Evolutionary conservation across 176 grass and related monocot genomes (phyloP).

Genomic region (Tuctoria greenei): DNA sequence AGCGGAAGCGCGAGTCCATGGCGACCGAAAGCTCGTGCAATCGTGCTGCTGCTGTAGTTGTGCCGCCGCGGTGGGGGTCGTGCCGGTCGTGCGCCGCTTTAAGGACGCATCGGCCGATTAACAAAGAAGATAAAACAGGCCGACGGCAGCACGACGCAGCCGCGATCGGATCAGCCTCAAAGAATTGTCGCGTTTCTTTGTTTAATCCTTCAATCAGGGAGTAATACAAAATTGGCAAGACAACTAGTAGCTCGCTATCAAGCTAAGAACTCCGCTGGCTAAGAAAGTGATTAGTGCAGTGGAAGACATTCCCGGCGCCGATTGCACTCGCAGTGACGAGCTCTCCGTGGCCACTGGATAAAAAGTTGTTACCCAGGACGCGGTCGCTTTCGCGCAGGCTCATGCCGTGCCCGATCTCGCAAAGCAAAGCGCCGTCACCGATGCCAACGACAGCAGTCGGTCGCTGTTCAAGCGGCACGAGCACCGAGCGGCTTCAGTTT

Average conservation of each 20-base stretch:
- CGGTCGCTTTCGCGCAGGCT: neutral
- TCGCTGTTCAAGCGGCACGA: neutral
- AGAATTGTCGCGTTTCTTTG: neutral
- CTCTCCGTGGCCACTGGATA: neutral
- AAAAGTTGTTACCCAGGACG: neutral
- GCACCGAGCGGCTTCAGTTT: neutral
- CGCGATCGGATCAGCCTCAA: neutral
- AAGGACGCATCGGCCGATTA: neutral
- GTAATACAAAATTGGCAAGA: neutral
- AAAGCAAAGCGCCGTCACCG: neutral
- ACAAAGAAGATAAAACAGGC: neutral
- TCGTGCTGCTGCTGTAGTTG: neutral
- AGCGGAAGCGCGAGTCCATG: constrained; percentile 42
- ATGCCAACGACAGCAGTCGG: neutral
- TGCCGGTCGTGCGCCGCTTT: neutral
- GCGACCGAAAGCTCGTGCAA: neutral
- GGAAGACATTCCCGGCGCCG: neutral
- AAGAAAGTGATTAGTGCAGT: neutral
- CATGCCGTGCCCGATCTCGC: neutral
- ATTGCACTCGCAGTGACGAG: neutral
- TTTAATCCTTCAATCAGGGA: neutral
- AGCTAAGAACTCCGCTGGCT: neutral
- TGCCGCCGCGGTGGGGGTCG: neutral
- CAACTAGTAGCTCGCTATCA: neutral
- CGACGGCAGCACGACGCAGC: neutral